These are phyloP conservation scores for Chrysosporium keratinophilum DNA, from an alignment of 2,329 filamentous ascomycete genomes.

Conservation along the genomic window DNA sequence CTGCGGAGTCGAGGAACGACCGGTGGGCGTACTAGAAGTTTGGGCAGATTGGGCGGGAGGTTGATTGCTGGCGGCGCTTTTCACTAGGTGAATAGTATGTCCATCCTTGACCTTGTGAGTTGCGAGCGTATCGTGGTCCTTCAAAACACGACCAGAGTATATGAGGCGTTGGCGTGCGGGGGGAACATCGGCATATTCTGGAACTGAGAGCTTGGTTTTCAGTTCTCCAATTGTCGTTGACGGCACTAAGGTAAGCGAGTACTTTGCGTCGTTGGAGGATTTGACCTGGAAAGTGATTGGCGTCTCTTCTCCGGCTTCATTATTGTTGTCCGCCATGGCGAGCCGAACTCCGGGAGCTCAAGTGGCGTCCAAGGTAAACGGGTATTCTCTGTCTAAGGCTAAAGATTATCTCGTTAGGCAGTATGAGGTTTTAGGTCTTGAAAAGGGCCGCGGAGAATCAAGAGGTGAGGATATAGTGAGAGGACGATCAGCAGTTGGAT, in stretches of 20 bases:
- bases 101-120: constrained; percentile 92
- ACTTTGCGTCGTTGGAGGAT: constrained; percentile 81
- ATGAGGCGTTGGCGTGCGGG: constrained; percentile 86
- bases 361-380: constrained; percentile 1
- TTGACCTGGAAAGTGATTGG: constrained; percentile 95
- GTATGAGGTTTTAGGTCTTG: constrained; percentile 7
- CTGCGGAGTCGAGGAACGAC: constrained; percentile 9
- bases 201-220: constrained; percentile 73
- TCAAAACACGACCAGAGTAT: constrained; percentile 93
- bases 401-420: background rate
- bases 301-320: constrained; percentile 48
- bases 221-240: constrained; percentile 71
- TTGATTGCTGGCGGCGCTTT: constrained; percentile 82
- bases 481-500: background rate
- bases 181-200: constrained; percentile 77
- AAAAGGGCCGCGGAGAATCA: background rate
- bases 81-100: constrained; percentile 93
- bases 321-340: constrained; percentile 34
- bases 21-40: background rate
- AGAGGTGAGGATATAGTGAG: background rate
- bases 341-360: background rate
- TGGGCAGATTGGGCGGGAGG: constrained; percentile 35
- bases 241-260: constrained; percentile 67
- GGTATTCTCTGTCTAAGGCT: background rate
- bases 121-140: constrained; percentile 76